Evolutionary conservation across 1,139 yeast genomes (phyloP).

Genomic region (Scheffersomyces stambukii): DNA sequence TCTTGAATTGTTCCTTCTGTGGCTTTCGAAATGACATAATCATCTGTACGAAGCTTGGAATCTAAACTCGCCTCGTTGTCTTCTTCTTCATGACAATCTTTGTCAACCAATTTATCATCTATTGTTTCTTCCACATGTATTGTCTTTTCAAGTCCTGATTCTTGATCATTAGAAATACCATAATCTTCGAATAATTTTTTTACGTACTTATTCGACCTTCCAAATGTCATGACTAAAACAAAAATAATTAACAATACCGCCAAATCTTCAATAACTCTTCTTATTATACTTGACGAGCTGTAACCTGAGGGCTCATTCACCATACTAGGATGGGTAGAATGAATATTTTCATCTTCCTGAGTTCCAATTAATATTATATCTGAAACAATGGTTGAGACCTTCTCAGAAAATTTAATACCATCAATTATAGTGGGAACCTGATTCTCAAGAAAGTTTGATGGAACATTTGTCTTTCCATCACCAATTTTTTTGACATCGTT

Average conservation of each 20-base stretch:
- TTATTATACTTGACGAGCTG: slow-evolving; percentile 7
- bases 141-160: slow-evolving; percentile 4
- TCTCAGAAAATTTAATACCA: slow-evolving; percentile 33
- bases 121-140: background rate
- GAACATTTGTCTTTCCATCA: slow-evolving; percentile 15
- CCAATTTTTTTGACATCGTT: slow-evolving; percentile 25
- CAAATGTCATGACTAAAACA: slow-evolving; percentile 28
- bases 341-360: no score
- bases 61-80: no score
- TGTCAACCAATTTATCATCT: background rate
- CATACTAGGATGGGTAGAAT: no score
- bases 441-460: background rate
- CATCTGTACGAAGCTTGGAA: no score
- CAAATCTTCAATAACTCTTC: slow-evolving; percentile 48
- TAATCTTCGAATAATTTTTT: slow-evolving; percentile 11
- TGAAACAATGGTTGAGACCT: slow-evolving; percentile 9
- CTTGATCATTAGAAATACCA: slow-evolving; percentile 12
- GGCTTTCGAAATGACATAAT: no score
- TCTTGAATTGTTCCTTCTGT: no score
- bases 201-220: slow-evolving; percentile 29
- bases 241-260: slow-evolving; percentile 34
- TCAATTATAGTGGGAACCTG: slow-evolving; percentile 28
- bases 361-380: slow-evolving; percentile 13
- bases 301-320: slow-evolving; percentile 8
- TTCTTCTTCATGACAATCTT: no score